Conservation (phyloP, 2,329 filamentous ascomycete species). For the Arachnomyces sp. region DNA sequence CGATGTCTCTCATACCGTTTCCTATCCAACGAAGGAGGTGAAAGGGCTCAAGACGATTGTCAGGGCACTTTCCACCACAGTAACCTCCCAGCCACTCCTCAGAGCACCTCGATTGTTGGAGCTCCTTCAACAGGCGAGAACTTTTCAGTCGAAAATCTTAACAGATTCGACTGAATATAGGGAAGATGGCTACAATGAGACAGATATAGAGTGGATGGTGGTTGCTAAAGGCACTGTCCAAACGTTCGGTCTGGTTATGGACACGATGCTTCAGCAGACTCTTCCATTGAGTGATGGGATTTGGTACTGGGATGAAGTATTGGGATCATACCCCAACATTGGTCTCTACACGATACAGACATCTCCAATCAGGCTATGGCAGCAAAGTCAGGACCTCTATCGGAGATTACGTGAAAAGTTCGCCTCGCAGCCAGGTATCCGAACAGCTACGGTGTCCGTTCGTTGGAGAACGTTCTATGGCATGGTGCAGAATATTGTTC, state of each 20-base stretch:
- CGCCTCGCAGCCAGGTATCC: slow-evolving; percentile 5
- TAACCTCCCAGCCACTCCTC: slow-evolving; percentile 57
- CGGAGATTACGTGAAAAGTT: slow-evolving; percentile 37
- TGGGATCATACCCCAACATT: slow-evolving; percentile 70
- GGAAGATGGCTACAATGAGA: slow-evolving; percentile 50
- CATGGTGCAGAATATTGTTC: slow-evolving; percentile 68
- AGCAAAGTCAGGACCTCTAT: slow-evolving; percentile 64
- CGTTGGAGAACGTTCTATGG: slow-evolving; percentile 64
- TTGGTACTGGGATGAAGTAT: slow-evolving; percentile 90
- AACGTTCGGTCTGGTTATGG: slow-evolving; percentile 72
- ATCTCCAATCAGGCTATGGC: slow-evolving; percentile 67
- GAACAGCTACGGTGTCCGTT: slow-evolving; percentile 25
- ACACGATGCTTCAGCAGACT: slow-evolving; percentile 71
- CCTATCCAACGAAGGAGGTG: slow-evolving; percentile 42
- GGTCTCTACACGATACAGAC: slow-evolving; percentile 81
- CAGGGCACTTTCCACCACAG: slow-evolving; percentile 62
- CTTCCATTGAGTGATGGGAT: slow-evolving; percentile 78
- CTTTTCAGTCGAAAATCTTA: slow-evolving; percentile 12
- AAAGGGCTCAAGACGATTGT: slow-evolving; percentile 58
- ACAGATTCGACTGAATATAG: slow-evolving; percentile 21
- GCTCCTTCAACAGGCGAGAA: slow-evolving; percentile 55
- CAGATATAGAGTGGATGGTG: slow-evolving; percentile 82
- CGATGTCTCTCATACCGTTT: slow-evolving; percentile 35
- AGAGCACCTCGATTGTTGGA: slow-evolving; percentile 51
- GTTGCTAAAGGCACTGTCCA: slow-evolving; percentile 90